Evolutionary conservation across 176 grass and related monocot species (phyloP).

Genomic region (Avena eriantha): DNA sequence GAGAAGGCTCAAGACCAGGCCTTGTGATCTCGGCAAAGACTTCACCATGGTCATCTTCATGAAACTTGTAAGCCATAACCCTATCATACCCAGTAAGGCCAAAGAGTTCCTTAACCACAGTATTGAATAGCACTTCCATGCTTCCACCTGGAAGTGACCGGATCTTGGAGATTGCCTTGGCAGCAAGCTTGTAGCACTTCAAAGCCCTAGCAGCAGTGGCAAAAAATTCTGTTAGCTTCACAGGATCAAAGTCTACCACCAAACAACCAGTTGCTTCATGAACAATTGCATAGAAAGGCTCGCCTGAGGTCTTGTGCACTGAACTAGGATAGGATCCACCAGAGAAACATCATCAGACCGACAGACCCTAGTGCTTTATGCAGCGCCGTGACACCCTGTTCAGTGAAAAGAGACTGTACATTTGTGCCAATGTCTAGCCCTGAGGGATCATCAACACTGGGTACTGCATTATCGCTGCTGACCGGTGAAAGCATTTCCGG

Average conservation of each 20-base stretch:
- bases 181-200: conserved; percentile 93
- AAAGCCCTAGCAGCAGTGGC: conserved; percentile 82
- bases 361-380: conserved; percentile 74
- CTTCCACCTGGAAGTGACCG: conserved; percentile 79
- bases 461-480: conserved; percentile 55
- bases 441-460: conserved; percentile 56
- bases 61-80: conserved; percentile 95
- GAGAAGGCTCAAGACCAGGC: conserved; percentile 82
- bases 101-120: conserved; percentile 83
- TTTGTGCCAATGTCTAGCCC: conserved; percentile 72
- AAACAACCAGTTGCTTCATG: conserved; percentile 78
- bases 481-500: conserved; percentile 82
- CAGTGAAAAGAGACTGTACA: conserved; percentile 70
- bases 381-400: conserved; percentile 63
- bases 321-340: conserved; percentile 82
- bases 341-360: conserved; percentile 88
- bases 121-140: conserved; percentile 69
- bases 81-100: conserved; percentile 90
- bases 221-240: conserved; percentile 70
- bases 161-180: conserved; percentile 87
- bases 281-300: conserved; percentile 90
- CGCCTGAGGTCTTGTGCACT: conserved; percentile 86
- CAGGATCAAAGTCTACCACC: conserved; percentile 81
- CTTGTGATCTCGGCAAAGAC: conserved; percentile 79
- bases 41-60: conserved; percentile 90